Conservation (phyloP, 2,329 filamentous ascomycete species). For the Trichoderma sp. region DNA sequence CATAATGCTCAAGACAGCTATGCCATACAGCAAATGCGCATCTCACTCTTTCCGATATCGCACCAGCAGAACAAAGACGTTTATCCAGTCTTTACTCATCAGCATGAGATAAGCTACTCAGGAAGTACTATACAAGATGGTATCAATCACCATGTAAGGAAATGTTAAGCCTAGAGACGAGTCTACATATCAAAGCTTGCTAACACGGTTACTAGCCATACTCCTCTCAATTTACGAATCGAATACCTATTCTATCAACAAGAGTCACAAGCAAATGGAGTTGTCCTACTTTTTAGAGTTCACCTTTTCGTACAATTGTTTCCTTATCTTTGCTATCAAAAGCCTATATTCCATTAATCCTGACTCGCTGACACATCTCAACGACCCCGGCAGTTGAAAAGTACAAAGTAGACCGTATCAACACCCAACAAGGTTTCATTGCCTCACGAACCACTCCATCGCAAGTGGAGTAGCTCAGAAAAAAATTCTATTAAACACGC, state of each 20-base stretch:
- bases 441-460: neutral
- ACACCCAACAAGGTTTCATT: neutral
- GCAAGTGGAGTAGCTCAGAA: constrained; percentile 3
- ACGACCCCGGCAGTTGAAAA: neutral
- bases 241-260: neutral
- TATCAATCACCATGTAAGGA: no score
- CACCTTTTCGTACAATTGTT: neutral
- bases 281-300: neutral
- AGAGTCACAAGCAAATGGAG: neutral
- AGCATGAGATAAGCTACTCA: neutral
- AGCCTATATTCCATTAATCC: neutral
- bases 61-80: neutral
- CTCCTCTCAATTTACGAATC: neutral
- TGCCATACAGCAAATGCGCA: no score
- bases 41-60: no score
- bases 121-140: no score
- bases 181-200: neutral
- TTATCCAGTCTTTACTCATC: neutral
- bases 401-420: neutral
- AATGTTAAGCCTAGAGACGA: neutral
- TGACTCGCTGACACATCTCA: neutral
- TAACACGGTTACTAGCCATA: neutral
- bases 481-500: neutral
- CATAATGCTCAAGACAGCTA: no score
- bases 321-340: neutral